These are phyloP conservation scores for Neonectria ditissima DNA, from an alignment of 2,329 filamentous ascomycete genomes.

Conservation along the genomic window DNA sequence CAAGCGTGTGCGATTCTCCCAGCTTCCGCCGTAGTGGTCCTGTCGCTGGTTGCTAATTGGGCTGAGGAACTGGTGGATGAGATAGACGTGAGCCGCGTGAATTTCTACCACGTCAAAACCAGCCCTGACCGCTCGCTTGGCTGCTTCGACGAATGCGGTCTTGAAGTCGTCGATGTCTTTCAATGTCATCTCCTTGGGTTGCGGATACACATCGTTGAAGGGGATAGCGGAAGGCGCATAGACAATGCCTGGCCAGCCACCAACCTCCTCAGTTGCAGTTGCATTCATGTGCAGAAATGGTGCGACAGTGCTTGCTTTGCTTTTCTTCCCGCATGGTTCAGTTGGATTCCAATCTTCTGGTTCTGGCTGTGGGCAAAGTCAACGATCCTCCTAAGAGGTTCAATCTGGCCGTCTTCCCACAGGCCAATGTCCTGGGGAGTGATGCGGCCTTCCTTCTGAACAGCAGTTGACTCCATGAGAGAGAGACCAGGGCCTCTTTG, in stretches of 20 bases:
- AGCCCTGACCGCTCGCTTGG: constrained; percentile 68
- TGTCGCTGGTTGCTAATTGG: constrained; percentile 75
- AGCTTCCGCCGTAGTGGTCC: constrained; percentile 74
- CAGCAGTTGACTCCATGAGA: constrained; percentile 15
- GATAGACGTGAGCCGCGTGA: constrained; percentile 85
- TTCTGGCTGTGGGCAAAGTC: constrained; percentile 18
- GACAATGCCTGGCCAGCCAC: constrained; percentile 16
- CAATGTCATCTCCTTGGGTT: constrained; percentile 73
- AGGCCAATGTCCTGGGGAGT: constrained; percentile 11
- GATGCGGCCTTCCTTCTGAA: constrained; percentile 15
- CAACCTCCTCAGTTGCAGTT: constrained; percentile 9
- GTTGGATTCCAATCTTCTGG: constrained; percentile 12
- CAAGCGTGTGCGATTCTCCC: constrained; percentile 78
- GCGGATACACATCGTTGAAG: constrained; percentile 69
- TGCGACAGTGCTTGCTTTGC: constrained; percentile 12
- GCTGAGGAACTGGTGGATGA: constrained; percentile 76
- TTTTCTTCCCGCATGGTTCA: constrained; percentile 14
- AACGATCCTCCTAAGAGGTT: neutral
- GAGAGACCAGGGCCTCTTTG: constrained; percentile 11
- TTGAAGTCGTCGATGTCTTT: constrained; percentile 74
- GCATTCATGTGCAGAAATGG: constrained; percentile 17
- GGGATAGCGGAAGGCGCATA: constrained; percentile 49
- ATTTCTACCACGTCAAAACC: constrained; percentile 78
- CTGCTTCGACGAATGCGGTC: constrained; percentile 65
- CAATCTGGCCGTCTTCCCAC: constrained; percentile 15